A percentile compares a stretch with the other conserved stretches of the same genome.
Conservation (phyloP, 192 early-diverging fungal genomes). For the Allomyces javanicus region DNA sequence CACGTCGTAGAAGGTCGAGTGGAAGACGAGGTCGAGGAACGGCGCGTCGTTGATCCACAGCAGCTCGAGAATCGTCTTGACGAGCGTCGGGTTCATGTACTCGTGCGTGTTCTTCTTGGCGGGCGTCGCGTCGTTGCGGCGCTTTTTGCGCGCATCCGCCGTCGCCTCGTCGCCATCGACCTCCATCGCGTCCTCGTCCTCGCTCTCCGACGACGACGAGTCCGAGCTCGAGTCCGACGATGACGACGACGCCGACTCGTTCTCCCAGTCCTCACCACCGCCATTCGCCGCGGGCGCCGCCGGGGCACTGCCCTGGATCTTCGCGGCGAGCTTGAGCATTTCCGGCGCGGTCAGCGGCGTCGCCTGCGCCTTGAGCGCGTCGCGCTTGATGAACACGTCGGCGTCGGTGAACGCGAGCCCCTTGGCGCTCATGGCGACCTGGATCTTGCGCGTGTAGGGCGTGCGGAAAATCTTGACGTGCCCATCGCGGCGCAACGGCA, state of each 20-base stretch:
- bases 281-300: neutral
- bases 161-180: conserved; percentile 16
- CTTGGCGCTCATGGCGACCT: conserved; percentile 32
- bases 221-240: neutral
- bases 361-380: neutral
- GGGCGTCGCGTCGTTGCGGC: conserved; percentile 8
- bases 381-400: conserved; percentile 12
- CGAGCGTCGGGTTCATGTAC: neutral
- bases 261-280: conserved; percentile 3
- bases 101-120: conserved; percentile 15
- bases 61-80: conserved; percentile 10
- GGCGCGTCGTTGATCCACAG: conserved; percentile 59
- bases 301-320: conserved; percentile 2
- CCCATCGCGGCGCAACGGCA: conserved; percentile 58
- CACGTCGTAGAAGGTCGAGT: conserved; percentile 33
- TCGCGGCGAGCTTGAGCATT: neutral
- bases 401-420: conserved; percentile 22
- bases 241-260: conserved; percentile 9
- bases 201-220: conserved; percentile 5
- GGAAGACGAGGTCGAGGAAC: conserved; percentile 65
- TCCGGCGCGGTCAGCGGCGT: neutral
- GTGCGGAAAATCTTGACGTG: conserved; percentile 67
- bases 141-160: conserved; percentile 9
- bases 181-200: conserved; percentile 9
- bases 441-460: conserved; percentile 43